Evolutionary conservation across 495 filamentous ascomycete genomes (phyloP).

Genomic region (Hypoxylon crocopeplum): DNA sequence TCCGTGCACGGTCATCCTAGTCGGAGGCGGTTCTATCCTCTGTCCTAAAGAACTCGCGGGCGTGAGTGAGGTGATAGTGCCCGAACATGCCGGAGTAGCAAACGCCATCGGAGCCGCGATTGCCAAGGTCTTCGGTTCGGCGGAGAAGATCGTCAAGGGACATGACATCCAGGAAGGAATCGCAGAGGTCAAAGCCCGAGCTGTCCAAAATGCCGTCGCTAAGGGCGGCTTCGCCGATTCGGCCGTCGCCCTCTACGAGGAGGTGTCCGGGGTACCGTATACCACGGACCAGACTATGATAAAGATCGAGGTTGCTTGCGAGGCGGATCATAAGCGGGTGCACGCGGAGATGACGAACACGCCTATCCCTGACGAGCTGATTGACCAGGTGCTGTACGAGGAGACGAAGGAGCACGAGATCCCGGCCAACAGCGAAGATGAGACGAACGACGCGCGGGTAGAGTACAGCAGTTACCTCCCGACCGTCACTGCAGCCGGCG

Average conservation of each 20-base stretch:
- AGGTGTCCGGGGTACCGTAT: constrained; percentile 10
- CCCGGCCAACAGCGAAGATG: not conserved
- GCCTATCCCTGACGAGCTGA: not conserved
- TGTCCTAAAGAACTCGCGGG: constrained; percentile 42
- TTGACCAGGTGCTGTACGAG: constrained; percentile 14
- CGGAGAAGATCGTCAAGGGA: constrained; percentile 46
- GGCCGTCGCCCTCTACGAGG: constrained; percentile 3
- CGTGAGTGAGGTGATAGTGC: constrained; percentile 45
- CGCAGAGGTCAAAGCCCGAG: constrained; percentile 31
- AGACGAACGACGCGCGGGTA: not conserved
- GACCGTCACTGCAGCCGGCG: constrained; percentile 27
- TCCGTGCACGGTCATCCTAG: constrained; percentile 52
- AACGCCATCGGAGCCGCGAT: constrained; percentile 66
- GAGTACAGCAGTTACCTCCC: constrained; percentile 39
- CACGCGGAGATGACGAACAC: constrained; percentile 6
- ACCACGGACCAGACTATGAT: constrained; percentile 9
- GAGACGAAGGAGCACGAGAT: constrained; percentile 15
- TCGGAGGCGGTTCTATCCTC: constrained; percentile 51
- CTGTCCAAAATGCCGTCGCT: constrained; percentile 47
- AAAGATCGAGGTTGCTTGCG: constrained; percentile 10
- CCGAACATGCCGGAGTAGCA: constrained; percentile 51
- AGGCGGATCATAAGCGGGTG: constrained; percentile 11
- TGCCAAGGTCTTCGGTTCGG: constrained; percentile 56
- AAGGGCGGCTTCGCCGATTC: constrained; percentile 36
- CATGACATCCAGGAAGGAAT: constrained; percentile 35